Base-by-base conservation (phyloP, 2,329 filamentous ascomycete species). In the Colletotrichum eremochloae region DNA sequence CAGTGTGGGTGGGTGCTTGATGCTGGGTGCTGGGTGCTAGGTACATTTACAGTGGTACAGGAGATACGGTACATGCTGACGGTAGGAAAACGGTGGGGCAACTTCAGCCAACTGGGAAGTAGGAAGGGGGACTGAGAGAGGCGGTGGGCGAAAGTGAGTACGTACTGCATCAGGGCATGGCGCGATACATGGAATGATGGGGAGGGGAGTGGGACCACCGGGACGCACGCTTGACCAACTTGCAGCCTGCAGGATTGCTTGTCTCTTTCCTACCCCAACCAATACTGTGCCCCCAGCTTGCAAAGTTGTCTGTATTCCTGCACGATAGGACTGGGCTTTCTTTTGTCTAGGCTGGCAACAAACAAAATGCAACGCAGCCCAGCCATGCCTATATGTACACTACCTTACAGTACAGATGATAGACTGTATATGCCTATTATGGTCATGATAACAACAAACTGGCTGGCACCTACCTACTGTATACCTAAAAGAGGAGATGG, bases 181-280 rank as follows among this genome's bases (percentile, higher is more conserved):
- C 61, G 57, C 63, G 61, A 52, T 67, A 67, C 63, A 50, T 71
- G 50, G 72, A 74, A 67, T 63, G 62, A 61, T 63, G 68, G 62
- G 68, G 24, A 63, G 50, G 58, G 55, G 60, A 68, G 63, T 68
- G 66, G 72, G 65, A 57, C 61, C 55, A 70, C 62, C 60, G 24
- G 50, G 67, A 68, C 42, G 50, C 60, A 67, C 55, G 64, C 68
- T 71, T 63, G 64, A 57, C 68, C 42, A 68, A 68, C 63, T 50
- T 52, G 63, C 64, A 63, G 56, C 46, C 46, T 24, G n/a, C 61
- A 58, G 53, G 36, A 67, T 38, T 66, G 53, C 67, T 38, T 58
- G 62, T 46, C 67, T 46, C 62, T 58, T 52, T 33, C 7, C 50
- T 7, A 31, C 36, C 31, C 60, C 40, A 24, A 40, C 36, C 20